Evolutionary conservation across 164 flowering plant species (phyloP), one percentile per base, ranked within the genome.

Genomic region (Magnolia officinalis): DNA sequence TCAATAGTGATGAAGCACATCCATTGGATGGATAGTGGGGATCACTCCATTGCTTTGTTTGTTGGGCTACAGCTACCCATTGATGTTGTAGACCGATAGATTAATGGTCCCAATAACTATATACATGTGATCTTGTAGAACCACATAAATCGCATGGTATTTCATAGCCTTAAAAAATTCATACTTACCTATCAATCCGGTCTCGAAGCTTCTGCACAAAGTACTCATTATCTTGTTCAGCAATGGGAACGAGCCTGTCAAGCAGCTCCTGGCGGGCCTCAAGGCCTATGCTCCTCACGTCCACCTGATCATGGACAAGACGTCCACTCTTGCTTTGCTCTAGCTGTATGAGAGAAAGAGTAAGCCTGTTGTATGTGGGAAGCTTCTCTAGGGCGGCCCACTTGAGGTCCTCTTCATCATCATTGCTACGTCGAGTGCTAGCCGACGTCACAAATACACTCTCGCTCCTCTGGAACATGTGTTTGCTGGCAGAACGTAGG

Each of bases 331-430:
- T 81, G 70, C 65, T 77, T 65, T 74, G 73, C 2, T 67, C 78
- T n/a, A 63, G 61, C 63, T 26, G 70, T 37, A 87, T 70, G 3
- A 88, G 50, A 7, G 90, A 86, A 71, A 80, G 80, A 68, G 76
- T 84, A 7, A 89, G 24, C 26, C 94, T 82, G 67, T 80, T 78
- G 50, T 77, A 89, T 0, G 94, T 90, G 2, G 89, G 90, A 50
- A 90, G 84, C 80, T 80, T 88, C 80, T 90, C 93, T 2, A 89
- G 82, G 9, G 94, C 90, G 50, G 91, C 94, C 92, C 94, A 90
- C 77, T 77, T 84, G 20, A 88, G 88, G 26, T 89, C 93, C 69
- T 86, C 88, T 20, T 90, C 93, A 13, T 90, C 91, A 66, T 67
- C 55, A 13, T 82, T 83, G 2, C 68, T 63, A 49, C 80, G 76